Evolutionary conservation across 495 filamentous ascomycete species (phyloP).

Genomic region (Lepidopterella palustris): DNA sequence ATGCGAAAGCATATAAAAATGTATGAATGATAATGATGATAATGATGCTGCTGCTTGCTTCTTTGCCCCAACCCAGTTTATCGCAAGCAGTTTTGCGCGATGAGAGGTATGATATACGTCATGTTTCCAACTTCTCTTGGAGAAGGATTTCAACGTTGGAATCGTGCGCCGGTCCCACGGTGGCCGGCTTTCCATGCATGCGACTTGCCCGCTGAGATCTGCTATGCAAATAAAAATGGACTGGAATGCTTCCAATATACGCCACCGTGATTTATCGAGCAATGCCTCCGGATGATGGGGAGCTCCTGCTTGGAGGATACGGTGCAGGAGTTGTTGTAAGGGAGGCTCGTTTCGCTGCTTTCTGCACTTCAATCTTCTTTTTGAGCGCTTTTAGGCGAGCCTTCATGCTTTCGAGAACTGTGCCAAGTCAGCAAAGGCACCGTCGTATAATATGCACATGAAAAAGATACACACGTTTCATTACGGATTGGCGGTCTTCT

Average conservation of each 20-base stretch:
- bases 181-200: neutral
- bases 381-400: slow-evolving; percentile 31
- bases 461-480: slow-evolving; percentile 35
- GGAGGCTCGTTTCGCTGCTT: slow-evolving; percentile 28
- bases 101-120: too few relatives aligned
- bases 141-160: too few relatives aligned
- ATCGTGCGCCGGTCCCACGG: neutral
- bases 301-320: slow-evolving; percentile 19
- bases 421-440: slow-evolving; percentile 13
- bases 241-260: neutral
- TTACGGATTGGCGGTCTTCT: slow-evolving; percentile 40
- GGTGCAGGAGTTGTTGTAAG: slow-evolving; percentile 22
- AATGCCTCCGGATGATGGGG: slow-evolving; percentile 19
- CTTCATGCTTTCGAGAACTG: slow-evolving; percentile 39
- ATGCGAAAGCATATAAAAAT: too few relatives aligned
- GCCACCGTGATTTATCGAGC: slow-evolving; percentile 4
- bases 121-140: too few relatives aligned
- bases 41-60: too few relatives aligned
- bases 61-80: too few relatives aligned
- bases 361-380: slow-evolving; percentile 35
- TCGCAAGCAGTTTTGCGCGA: too few relatives aligned
- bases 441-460: neutral
- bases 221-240: neutral
- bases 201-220: neutral
- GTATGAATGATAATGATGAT: too few relatives aligned